Evolutionary conservation across 805 yeast species (phyloP).

Genomic region (Kodamaea fukazawae): DNA sequence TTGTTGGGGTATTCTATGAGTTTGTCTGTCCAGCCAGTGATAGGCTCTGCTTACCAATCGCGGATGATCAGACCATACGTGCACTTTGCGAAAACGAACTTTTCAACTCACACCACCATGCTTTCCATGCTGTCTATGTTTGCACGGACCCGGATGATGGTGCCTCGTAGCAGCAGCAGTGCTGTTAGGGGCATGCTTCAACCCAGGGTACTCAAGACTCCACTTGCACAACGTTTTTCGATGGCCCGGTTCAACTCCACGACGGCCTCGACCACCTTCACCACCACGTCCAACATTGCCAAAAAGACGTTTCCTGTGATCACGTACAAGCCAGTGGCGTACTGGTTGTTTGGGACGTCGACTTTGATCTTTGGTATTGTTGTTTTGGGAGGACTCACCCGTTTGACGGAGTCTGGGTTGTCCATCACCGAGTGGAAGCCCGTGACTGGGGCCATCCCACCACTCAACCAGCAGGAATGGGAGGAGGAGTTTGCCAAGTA

Average conservation of each 20-base stretch:
- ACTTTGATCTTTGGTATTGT: constrained; percentile 92
- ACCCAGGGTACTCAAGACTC: neutral
- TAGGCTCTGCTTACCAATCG: no score
- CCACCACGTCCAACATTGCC: neutral
- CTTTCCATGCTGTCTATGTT: constrained; percentile 3
- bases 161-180: constrained; percentile 1
- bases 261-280: neutral
- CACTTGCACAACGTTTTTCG: neutral
- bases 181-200: constrained; percentile 1
- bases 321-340: constrained; percentile 55
- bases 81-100: neutral
- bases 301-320: constrained; percentile 12
- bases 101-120: constrained; percentile 1
- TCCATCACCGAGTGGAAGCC: constrained; percentile 99
- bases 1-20: no score
- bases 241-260: neutral
- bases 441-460: constrained; percentile 92
- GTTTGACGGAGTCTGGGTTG: constrained; percentile 93
- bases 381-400: constrained; percentile 91
- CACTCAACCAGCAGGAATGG: constrained; percentile 80
- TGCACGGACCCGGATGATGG: constrained; percentile 1
- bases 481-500: constrained; percentile 78
- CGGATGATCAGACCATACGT: no score
- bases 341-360: constrained; percentile 85
- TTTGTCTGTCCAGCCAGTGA: no score